phyloP scores from a whole-genome alignment of 2,329 filamentous ascomycete genomes.

The Escovopsis weberi region DNA sequence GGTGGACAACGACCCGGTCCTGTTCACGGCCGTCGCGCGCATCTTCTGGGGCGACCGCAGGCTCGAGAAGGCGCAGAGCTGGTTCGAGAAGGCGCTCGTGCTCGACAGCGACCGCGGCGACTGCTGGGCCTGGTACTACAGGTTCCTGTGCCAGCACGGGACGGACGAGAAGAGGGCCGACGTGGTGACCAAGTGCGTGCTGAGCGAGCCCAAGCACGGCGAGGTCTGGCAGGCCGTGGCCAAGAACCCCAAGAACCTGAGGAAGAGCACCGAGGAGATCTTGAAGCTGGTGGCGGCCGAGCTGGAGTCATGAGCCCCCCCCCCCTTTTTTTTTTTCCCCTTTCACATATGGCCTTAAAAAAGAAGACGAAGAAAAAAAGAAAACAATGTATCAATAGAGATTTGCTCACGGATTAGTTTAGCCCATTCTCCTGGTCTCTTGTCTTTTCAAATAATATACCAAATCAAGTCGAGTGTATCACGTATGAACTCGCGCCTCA shows the following conservation, averaged over 20 bases:
- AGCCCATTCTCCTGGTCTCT: too few species aligned
- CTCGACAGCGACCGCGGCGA: slow-evolving; percentile 80
- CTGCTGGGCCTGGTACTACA: slow-evolving; percentile 96
- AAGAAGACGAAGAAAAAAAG: too few species aligned
- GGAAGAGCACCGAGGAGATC: slow-evolving; percentile 63
- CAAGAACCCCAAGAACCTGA: slow-evolving; percentile 74
- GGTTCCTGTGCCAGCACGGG: slow-evolving; percentile 83
- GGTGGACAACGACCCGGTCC: slow-evolving; percentile 76
- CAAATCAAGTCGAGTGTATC: too few species aligned
- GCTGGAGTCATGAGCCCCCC: slow-evolving; percentile 16
- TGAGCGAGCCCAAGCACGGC: slow-evolving; percentile 80
- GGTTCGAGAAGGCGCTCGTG: slow-evolving; percentile 93
- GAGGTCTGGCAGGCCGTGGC: slow-evolving; percentile 79
- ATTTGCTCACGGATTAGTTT: too few species aligned
- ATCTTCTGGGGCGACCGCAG: slow-evolving; percentile 93
- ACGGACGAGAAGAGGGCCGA: slow-evolving; percentile 86
- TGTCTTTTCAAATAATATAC: too few species aligned
- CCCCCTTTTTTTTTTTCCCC: not conserved
- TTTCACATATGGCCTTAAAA: too few species aligned
- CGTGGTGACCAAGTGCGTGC: slow-evolving; percentile 63
- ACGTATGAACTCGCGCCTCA: too few species aligned
- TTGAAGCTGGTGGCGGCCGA: slow-evolving; percentile 58
- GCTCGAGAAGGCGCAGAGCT: slow-evolving; percentile 85
- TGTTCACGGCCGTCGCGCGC: slow-evolving; percentile 83
- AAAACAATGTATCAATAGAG: not conserved